Evolutionary conservation across 352 stramenopile species (phyloP).

Genomic region (Phytopythium sindhum): DNA sequence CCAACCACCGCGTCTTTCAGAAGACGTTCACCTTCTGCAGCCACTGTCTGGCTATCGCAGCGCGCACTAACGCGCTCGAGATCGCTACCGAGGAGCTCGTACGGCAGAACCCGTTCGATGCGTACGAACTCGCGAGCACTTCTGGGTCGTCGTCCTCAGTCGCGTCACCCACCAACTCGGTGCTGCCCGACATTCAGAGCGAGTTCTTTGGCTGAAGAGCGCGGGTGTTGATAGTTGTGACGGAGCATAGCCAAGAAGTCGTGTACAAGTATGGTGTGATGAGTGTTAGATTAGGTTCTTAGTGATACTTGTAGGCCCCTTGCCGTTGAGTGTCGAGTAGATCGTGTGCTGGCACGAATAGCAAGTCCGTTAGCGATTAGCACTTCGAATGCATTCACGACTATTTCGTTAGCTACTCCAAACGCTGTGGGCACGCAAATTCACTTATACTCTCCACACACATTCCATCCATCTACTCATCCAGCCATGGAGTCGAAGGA

Average conservation of each 20-base stretch:
- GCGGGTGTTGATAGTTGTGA: neutral
- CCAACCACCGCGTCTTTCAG: slow-evolving; percentile 18
- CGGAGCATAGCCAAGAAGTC: neutral
- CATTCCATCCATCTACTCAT: slow-evolving; percentile 1
- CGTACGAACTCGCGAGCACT: slow-evolving; percentile 25
- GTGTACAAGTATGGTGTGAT: neutral
- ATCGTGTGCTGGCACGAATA: too few relatives aligned
- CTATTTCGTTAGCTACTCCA: neutral
- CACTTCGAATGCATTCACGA: too few relatives aligned
- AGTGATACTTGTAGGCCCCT: too few relatives aligned
- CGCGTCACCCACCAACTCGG: slow-evolving; percentile 28
- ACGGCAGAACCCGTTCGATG: slow-evolving; percentile 26
- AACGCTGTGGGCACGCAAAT: neutral
- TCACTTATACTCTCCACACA: neutral
- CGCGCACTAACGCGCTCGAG: slow-evolving; percentile 20
- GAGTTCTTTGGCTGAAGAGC: slow-evolving; percentile 30
- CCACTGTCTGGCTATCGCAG: slow-evolving; percentile 21
- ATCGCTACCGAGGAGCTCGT: slow-evolving; percentile 28
- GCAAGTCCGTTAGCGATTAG: too few relatives aligned
- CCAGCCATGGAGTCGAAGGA: slow-evolving; percentile 14
- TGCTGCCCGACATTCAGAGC: slow-evolving; percentile 24
- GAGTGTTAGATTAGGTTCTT: too few relatives aligned
- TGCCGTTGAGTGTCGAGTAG: too few relatives aligned
- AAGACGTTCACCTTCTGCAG: slow-evolving; percentile 23
- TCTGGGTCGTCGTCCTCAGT: slow-evolving; percentile 11